phyloP scores from a whole-genome alignment of 2,329 filamentous ascomycete species.

The Delphinella strobiligena region DNA sequence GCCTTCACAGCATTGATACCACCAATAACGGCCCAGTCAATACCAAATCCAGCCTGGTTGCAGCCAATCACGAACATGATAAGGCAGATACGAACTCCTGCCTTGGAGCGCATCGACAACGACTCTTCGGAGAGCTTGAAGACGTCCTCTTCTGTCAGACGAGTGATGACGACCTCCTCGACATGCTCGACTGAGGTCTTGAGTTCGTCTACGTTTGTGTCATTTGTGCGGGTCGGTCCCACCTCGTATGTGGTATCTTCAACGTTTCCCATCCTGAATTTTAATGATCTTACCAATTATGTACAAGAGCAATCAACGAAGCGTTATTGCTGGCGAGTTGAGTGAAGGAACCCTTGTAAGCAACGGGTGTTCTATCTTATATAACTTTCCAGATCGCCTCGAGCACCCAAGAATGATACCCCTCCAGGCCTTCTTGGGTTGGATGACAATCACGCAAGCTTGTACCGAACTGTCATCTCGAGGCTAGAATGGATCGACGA shows the following conservation, averaged over 20 bases:
- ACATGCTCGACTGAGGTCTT: slow-evolving; percentile 19
- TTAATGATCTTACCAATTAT: too few relatives aligned
- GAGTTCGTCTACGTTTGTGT: slow-evolving; percentile 22
- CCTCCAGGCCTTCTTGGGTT: too few relatives aligned
- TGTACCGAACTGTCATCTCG: too few relatives aligned
- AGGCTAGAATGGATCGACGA: too few relatives aligned
- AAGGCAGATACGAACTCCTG: slow-evolving; percentile 28
- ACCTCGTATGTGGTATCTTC: slow-evolving; percentile 12
- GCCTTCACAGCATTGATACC: slow-evolving; percentile 32
- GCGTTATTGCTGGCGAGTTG: too few relatives aligned
- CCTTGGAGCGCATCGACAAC: slow-evolving; percentile 28
- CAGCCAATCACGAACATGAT: slow-evolving; percentile 37
- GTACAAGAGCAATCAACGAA: too few relatives aligned
- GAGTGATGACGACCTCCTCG: slow-evolving; percentile 33
- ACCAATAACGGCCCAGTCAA: slow-evolving; percentile 39
- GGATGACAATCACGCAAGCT: too few relatives aligned
- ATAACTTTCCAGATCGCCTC: too few relatives aligned
- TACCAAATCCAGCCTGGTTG: slow-evolving; percentile 36
- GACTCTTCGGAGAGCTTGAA: slow-evolving; percentile 30
- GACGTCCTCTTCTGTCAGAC: slow-evolving; percentile 36
- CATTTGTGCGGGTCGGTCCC: too few relatives aligned
- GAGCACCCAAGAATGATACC: too few relatives aligned
- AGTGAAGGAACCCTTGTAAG: too few relatives aligned
- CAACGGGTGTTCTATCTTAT: too few relatives aligned
- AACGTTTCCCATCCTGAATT: slow-evolving; percentile 1